Conservation (phyloP, 352 stramenopile genomes). For the Peronospora belbahrii region DNA sequence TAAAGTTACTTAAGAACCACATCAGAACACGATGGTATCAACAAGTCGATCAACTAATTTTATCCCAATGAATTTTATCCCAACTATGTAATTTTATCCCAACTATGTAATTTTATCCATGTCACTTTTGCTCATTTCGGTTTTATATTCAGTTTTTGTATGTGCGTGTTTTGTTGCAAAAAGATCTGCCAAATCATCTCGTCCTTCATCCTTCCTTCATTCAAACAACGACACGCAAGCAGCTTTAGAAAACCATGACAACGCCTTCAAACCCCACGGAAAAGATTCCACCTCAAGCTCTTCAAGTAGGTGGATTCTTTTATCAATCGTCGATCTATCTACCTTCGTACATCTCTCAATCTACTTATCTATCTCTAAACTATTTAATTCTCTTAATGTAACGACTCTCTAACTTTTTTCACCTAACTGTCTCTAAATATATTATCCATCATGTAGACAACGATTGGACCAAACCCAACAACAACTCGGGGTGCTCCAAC, state of each 20-base stretch:
- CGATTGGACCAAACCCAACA: conserved; percentile 55
- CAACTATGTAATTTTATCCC: no score
- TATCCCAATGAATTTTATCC: no score
- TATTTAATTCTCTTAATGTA: neutral
- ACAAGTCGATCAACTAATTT: no score
- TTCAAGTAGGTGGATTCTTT: conserved; percentile 7
- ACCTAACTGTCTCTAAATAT: neutral
- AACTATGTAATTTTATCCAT: no score
- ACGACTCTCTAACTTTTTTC: neutral
- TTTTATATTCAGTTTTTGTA: no score
- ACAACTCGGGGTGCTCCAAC: conserved; percentile 64
- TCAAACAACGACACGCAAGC: no score
- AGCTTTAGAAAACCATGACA: conserved; percentile 39
- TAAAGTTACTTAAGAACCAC: no score
- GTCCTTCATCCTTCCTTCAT: no score
- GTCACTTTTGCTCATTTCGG: no score
- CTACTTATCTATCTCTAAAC: neutral
- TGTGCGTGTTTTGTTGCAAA: no score
- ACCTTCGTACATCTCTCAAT: neutral
- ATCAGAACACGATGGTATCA: no score
- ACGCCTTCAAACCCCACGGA: conserved; percentile 55
- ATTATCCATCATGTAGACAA: conserved; percentile 28
- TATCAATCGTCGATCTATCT: neutral
- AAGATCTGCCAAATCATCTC: no score
- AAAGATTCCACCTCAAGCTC: conserved; percentile 45